These are phyloP conservation scores for Talaromyces atroroseus DNA, from an alignment of 2,329 filamentous ascomycete species.

Conservation along the genomic window DNA sequence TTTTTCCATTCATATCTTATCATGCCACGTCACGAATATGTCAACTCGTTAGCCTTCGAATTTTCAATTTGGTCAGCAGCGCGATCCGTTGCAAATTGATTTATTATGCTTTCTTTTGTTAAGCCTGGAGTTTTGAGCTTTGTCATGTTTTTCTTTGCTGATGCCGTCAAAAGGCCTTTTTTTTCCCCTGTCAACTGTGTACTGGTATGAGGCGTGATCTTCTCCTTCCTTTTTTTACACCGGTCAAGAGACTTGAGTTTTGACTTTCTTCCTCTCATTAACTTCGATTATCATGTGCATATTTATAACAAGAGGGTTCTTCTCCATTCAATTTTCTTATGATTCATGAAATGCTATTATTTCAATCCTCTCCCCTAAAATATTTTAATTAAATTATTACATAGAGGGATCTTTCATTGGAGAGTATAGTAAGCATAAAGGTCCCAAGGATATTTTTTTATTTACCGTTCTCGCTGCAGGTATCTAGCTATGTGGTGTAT, in stretches of 20 bases:
- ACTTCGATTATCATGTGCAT: constrained; percentile 8
- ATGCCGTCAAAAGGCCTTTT: background rate
- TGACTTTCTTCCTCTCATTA: background rate
- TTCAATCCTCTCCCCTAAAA: background rate
- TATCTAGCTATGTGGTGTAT: background rate
- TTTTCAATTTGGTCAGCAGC: background rate
- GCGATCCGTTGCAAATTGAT: background rate
- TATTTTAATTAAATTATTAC: background rate
- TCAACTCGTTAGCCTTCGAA: background rate
- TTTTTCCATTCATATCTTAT: background rate
- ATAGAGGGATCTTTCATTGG: too few relatives aligned
- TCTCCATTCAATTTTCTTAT: background rate
- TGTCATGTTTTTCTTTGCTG: background rate
- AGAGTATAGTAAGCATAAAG: too few relatives aligned
- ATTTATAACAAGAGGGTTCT: background rate
- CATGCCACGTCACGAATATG: background rate
- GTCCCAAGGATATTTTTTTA: too few relatives aligned
- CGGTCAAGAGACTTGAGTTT: background rate
- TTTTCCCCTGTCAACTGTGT: constrained; percentile 5
- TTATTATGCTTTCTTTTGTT: background rate
- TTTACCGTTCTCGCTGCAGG: too few relatives aligned
- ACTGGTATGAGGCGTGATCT: background rate
- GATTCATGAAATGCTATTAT: constrained; percentile 1
- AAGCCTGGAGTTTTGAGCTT: constrained; percentile 3
- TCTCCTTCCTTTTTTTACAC: background rate